Base-by-base conservation (phyloP, 495 filamentous ascomycete genomes). In the Aspergillus saccharolyticus region DNA sequence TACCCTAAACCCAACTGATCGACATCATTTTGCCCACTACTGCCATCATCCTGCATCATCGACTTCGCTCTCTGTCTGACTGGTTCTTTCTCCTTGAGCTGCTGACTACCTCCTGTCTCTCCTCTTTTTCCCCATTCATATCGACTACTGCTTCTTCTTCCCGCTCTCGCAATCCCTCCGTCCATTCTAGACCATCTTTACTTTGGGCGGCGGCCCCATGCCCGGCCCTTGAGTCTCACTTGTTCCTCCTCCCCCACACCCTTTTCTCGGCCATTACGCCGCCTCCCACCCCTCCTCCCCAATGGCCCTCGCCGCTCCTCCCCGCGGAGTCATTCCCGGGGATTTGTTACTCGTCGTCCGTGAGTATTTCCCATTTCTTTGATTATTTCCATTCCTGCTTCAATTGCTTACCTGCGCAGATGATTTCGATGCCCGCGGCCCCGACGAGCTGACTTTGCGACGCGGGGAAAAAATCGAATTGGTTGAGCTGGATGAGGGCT, bases 401-500 rank as follows among this genome's bases (percentile, higher is more conserved):
- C 46, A 17, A 22, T 54, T 39, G 17, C 52, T 65, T 25, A 69
- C 59, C 48, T 52, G 10, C 42, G 52, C 58, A 80, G 80, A 98
- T 76, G 91, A 96, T 71, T 97, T 97, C 72, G 76, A 83, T 63
- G 89, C 92, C 53, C 85, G 93, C 55, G 92, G 90, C 69, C 85
- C 87, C 45, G 95, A 99, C 73, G 95, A 99, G 75, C 82, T 99
- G 64, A 94, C 80, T 61, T 77, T 99, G 63, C 76, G 80, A 33
- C 94, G 91, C 60, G 91, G 91, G 57, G 92, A 97, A 64, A 86
- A 88, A 28, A 90, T 99, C 52, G 86, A 95, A 74, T 75, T 99
- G 55, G 84, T 96, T 43, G 94, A 97, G 69, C 83, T 95, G 59
- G 93, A 97, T 70, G 93, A 97, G 69, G 95, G 96, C 63, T 99